Evolutionary conservation across 805 yeast genomes (phyloP), one percentile per base, ranked within the genome.

Genomic region (Sungouiozyma intestinalis): DNA sequence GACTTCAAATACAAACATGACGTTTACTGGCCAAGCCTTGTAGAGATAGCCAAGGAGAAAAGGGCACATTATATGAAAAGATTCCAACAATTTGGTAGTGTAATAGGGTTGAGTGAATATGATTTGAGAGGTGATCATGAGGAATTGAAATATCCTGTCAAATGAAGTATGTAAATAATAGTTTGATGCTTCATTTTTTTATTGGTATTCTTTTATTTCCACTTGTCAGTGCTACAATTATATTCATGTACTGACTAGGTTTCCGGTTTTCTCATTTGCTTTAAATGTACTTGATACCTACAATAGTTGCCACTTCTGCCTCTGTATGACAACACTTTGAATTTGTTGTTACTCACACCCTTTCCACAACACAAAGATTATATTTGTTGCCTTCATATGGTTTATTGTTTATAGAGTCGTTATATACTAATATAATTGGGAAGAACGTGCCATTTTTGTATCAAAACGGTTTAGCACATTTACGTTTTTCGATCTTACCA

Each of bases 401-500:
- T n/a, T n/a, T n/a, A n/a, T n/a, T 24, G 29, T 24, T 24, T 24
- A 24, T 24, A 24, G 29, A 24, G 11, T 24, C 29, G 6, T 24
- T 24, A 24, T 24, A 24, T 24, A 24, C 29, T 35, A 31, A 42
- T 33, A 16, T 4, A 13, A 15, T n/a, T 24, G 6, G 11, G 29
- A 11, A 24, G 11, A 6, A 24, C 11, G 29, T 24, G 29, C 33
- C 24, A 36, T 33, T 7, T n/a, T n/a, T 19, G 20, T 21, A 24
- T 54, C 50, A 69, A 51, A 77, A 83, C 11, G 96, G 95, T 58
- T 85, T 87, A 2, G 98, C 98, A 64, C 95, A 85, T 62, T 92
- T 92, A 45, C 98, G 72, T 51, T 69, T 68, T 53, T 87, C 97
- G 11, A 76, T 62, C 8, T 71, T 73, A 1, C 96, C 96, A 2